Evolutionary conservation across 352 stramenopile genomes (phyloP).

Genomic region (Globisporangium parvum): DNA sequence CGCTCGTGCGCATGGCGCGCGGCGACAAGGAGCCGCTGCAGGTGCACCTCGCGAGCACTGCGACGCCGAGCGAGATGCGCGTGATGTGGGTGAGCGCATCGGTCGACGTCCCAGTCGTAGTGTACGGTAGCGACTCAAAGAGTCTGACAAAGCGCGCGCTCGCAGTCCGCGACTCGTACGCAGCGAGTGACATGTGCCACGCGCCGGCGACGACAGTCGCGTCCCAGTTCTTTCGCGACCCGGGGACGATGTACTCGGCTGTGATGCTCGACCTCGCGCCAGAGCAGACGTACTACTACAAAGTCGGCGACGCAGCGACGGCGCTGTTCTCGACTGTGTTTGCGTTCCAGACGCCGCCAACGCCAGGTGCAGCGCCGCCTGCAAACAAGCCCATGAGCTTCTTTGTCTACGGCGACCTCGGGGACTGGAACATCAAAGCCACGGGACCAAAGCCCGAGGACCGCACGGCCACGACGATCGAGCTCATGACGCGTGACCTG

Average conservation of each 20-base stretch:
- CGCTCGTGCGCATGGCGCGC: constrained; percentile 12
- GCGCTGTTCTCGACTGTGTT: constrained; percentile 11
- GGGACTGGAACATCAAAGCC: constrained; percentile 18
- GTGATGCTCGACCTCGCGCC: constrained; percentile 15
- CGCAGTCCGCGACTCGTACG: constrained; percentile 5
- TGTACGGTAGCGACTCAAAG: constrained; percentile 19
- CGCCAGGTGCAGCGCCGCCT: neutral
- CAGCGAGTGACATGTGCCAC: constrained; percentile 23
- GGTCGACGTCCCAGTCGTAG: constrained; percentile 27
- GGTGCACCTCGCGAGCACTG: constrained; percentile 9
- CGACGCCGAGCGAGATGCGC: constrained; percentile 27
- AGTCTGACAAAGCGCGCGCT: constrained; percentile 2
- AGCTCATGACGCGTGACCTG: constrained; percentile 24
- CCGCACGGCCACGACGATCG: constrained; percentile 24
- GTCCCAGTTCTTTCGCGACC: constrained; percentile 15
- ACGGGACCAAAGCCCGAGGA: constrained; percentile 11
- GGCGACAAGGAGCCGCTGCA: constrained; percentile 24
- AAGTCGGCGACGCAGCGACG: constrained; percentile 9
- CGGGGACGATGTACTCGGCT: constrained; percentile 18
- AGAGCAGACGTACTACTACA: constrained; percentile 18
- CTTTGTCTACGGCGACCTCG: constrained; percentile 66
- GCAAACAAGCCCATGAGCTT: constrained; percentile 30
- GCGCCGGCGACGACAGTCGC: constrained; percentile 13
- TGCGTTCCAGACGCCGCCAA: constrained; percentile 15
- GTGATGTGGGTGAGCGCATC: constrained; percentile 46